Evolutionary conservation across 768 basidiomycete genomes (phyloP), one percentile per base, ranked within the genome.

Genomic region (Auricularia sp.): DNA sequence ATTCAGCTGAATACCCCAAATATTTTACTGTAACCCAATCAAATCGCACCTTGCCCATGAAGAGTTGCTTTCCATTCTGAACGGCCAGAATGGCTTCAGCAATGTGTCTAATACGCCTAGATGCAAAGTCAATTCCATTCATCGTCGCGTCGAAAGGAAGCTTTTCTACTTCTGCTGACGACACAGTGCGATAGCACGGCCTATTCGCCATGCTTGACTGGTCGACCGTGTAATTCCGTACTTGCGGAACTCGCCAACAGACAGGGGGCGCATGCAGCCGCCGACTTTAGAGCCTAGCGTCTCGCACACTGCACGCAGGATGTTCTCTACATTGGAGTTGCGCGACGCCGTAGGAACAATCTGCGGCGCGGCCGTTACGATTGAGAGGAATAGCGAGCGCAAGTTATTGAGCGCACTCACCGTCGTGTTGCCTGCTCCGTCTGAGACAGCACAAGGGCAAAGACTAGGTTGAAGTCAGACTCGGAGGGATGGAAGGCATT

Each of bases 151-250:
- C 29, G 29, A 29, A 29, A 29, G 29, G 29, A 29, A 29, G 29
- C 29, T 29, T 29, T 29, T 29, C 29, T 24, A 68, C 65, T 67
- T 70, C 75, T 72, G 63, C n/a, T 80, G 80, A 58, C 82, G 77
- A 65, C 81, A 80, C 3, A 81, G 76, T 5, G 81, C 79, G 16
- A 87, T 79, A 0, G 85, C 84, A 36, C 83, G 76, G 8, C 87
- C 87, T 24, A 88, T 79, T 58, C 82, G 75, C 86, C 87, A 88
- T 8, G 82, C 81, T 70, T 84, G 77, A 24, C 84, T 86, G 11
- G 84, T 78, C 34, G 82, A 83, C 54, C 80, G 82, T 2, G 78
- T 75, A 16, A 76, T 68, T 63, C 85, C 78, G 42, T 74, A 78
- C 37, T 73, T 68, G 34, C 76, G 70, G 16, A 77, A 71, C 29